phyloP scores from a whole-genome alignment of 2,329 filamentous ascomycete species.

The Aulographum hederae region DNA sequence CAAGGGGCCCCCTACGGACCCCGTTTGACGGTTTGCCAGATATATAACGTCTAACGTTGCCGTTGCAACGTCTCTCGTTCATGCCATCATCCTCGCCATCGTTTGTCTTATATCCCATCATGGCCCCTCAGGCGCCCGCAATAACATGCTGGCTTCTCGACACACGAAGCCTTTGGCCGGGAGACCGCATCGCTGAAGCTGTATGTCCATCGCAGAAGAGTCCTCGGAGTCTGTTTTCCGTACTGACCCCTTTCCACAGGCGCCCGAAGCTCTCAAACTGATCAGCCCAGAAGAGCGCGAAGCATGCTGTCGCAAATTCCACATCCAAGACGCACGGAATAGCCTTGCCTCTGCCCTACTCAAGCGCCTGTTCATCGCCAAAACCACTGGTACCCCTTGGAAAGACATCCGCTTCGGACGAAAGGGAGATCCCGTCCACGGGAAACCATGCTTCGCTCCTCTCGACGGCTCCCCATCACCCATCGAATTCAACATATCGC shows the following conservation, averaged over 20 bases:
- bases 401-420: slow-evolving; percentile 35
- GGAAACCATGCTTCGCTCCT: slow-evolving; percentile 31
- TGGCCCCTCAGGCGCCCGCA: too few species aligned
- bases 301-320: slow-evolving; percentile 41
- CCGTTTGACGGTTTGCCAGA: too few species aligned
- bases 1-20: too few species aligned
- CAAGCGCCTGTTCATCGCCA: slow-evolving; percentile 51
- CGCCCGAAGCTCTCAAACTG: slow-evolving; percentile 21
- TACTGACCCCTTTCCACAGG: slow-evolving; percentile 11
- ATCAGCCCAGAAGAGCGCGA: slow-evolving; percentile 35
- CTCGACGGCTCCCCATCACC: slow-evolving; percentile 15
- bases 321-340: slow-evolving; percentile 57
- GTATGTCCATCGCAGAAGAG: slow-evolving; percentile 8
- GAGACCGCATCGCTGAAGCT: slow-evolving; percentile 22
- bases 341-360: slow-evolving; percentile 53
- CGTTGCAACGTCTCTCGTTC: too few species aligned
- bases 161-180: slow-evolving; percentile 27
- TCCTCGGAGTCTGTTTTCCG: neutral
- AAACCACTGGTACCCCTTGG: slow-evolving; percentile 40
- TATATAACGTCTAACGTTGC: too few species aligned
- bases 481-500: slow-evolving; percentile 55
- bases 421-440: slow-evolving; percentile 30
- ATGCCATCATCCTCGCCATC: too few species aligned
- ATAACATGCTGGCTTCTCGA: slow-evolving; percentile 34
- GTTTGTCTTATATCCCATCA: too few species aligned